These are phyloP conservation scores for Tolypocladium amazonense DNA, from an alignment of 2,329 filamentous ascomycete species.

Conservation along the genomic window DNA sequence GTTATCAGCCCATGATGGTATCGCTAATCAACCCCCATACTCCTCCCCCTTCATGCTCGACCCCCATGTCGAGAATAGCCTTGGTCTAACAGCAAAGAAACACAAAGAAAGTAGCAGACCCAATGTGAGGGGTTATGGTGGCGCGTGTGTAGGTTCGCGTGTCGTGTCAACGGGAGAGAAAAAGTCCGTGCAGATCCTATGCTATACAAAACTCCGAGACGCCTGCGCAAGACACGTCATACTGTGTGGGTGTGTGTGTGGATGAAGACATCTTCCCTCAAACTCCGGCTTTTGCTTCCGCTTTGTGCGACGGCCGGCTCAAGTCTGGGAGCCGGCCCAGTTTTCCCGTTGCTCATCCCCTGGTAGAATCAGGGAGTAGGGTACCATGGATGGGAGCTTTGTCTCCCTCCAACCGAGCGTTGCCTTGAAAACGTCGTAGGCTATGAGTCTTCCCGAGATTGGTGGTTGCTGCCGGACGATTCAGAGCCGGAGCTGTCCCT, in stretches of 20 bases:
- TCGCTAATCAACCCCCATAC: not conserved
- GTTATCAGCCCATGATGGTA: not conserved
- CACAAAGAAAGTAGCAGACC: not conserved
- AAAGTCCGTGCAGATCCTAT: conserved; percentile 8
- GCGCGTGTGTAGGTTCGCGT: not conserved
- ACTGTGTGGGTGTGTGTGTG: not conserved
- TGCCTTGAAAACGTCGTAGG: not conserved
- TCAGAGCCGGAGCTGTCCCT: conserved; percentile 12
- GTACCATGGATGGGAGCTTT: not conserved
- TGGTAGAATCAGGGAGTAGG: not conserved
- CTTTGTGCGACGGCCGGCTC: not conserved
- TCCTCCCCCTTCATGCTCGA: not conserved
- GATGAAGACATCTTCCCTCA: not conserved
- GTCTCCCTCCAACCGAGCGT: no score
- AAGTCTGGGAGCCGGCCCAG: not conserved
- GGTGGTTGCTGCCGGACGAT: not conserved
- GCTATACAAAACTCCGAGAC: conserved; percentile 13
- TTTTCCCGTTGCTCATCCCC: not conserved
- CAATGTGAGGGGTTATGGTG: not conserved
- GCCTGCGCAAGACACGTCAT: conserved; percentile 5
- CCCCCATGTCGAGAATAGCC: not conserved
- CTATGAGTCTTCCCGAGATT: not conserved
- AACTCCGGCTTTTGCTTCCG: not conserved
- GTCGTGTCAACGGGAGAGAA: not conserved
- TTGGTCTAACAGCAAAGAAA: not conserved